Evolutionary conservation across 2,329 filamentous ascomycete genomes (phyloP).

Genomic region (Lecanicillium sp.): DNA sequence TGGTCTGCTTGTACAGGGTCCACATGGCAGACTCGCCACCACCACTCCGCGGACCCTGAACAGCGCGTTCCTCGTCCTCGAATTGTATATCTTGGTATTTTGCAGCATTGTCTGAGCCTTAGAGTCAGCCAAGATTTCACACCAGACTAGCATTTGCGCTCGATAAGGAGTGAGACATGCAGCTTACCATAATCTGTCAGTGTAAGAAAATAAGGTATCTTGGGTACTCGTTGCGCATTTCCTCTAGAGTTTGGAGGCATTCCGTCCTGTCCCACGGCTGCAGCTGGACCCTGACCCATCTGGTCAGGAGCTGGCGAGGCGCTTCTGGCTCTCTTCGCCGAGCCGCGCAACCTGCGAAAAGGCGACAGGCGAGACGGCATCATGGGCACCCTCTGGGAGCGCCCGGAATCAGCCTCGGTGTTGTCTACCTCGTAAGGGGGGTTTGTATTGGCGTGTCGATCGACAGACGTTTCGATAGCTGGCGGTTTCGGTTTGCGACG

Average conservation of each 20-base stretch:
- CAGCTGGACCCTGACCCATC: conserved; percentile 13
- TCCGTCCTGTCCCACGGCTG: conserved; percentile 29
- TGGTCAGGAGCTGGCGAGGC: conserved; percentile 26
- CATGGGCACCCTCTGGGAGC: conserved; percentile 11
- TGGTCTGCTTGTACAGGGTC: conserved; percentile 25
- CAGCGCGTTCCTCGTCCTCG: conserved; percentile 41
- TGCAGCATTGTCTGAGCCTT: conserved; percentile 33
- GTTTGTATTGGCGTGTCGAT: conserved; percentile 19
- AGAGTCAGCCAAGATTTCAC: not conserved
- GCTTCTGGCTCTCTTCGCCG: conserved; percentile 36
- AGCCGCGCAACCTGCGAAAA: conserved; percentile 35
- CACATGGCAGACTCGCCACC: conserved; percentile 22
- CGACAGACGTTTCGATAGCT: conserved; percentile 31
- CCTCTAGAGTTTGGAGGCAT: not conserved
- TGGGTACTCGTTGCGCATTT: conserved; percentile 12
- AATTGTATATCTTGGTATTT: conserved; percentile 47
- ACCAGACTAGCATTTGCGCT: no score
- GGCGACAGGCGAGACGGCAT: conserved; percentile 25
- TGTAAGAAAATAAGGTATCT: conserved; percentile 31
- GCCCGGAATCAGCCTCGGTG: not conserved
- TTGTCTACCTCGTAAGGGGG: conserved; percentile 9
- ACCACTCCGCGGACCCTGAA: conserved; percentile 30
- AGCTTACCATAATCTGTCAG: conserved; percentile 27
- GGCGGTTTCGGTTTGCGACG: conserved; percentile 36
- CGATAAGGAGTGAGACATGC: no score